Evolutionary conservation across 2,329 filamentous ascomycete species (phyloP).

Genomic region (Talaromyces sp.): DNA sequence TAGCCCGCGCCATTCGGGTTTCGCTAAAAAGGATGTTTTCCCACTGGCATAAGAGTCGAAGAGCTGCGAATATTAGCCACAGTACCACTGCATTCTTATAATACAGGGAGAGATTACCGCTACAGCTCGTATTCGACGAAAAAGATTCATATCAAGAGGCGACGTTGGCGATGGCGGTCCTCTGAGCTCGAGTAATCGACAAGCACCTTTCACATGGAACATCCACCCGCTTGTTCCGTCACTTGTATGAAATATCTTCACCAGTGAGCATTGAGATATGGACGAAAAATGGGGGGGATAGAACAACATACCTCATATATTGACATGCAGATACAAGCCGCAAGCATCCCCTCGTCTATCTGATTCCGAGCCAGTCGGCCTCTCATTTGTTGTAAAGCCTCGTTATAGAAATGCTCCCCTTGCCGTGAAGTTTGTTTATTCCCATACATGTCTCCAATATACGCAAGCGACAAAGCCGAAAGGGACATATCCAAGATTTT

Average conservation of each 20-base stretch:
- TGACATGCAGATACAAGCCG: conserved; percentile 17
- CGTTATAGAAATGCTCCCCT: conserved; percentile 12
- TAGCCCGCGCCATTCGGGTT: conserved; percentile 16
- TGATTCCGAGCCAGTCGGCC: conserved; percentile 8
- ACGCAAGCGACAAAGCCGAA: conserved; percentile 15
- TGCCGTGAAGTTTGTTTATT: conserved; percentile 9
- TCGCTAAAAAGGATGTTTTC: conserved; percentile 15
- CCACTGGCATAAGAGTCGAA: conserved; percentile 18
- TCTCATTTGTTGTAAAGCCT: conserved; percentile 14
- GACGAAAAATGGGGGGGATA: neutral
- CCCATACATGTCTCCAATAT: conserved; percentile 15
- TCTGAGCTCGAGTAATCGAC: conserved; percentile 14
- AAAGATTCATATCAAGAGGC: conserved; percentile 19
- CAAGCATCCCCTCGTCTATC: conserved; percentile 16
- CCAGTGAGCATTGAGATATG: neutral
- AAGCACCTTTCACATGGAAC: conserved; percentile 18
- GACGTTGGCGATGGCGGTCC: conserved; percentile 12
- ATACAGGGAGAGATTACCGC: conserved; percentile 10
- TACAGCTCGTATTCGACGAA: conserved; percentile 17
- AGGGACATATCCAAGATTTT: conserved; percentile 14
- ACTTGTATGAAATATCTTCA: conserved; percentile 15
- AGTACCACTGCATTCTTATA: neutral
- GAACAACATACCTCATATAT: conserved; percentile 16
- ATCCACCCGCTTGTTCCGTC: conserved; percentile 17
- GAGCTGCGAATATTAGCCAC: conserved; percentile 9